Base-by-base conservation (phyloP, 305 asterid genomes). In the Ilex paraguariensis region DNA sequence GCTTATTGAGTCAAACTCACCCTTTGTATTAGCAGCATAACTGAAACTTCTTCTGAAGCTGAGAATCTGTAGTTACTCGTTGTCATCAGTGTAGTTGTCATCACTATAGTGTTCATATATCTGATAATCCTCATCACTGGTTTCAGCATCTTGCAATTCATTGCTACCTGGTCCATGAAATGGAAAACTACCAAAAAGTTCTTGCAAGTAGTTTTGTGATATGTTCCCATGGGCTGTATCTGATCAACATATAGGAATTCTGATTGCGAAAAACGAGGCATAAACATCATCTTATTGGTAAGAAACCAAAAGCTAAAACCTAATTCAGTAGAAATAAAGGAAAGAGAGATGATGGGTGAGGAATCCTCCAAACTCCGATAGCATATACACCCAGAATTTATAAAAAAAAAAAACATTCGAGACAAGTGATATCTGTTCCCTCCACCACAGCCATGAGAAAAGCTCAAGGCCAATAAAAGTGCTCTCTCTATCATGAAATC, bases 151-250 rank as follows among this genome's bases (percentile, higher is more conserved):
- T 62, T 36, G 71, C 77, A 66, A 57, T 58, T 70, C 87, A 68
- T 73, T 72, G 48, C 62, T 78, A 40, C 70, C 82, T 31, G 45
- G 75, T 60, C 76, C 81, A 44, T 76, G 80, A 33, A 75, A 76
- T 15, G 96, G 91, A 54, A 85, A 92, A 73, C 88, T 79, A 21
- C 85, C 93, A 72, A 92, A 92, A 32, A 92, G 98, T 54, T 85
- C 91, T 69, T 87, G 98, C 56, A 92, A 87, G 75, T 83, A 85
- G 72, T 72, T 84, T 70, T 80, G 81, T 2, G 97, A 89, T 66
- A 85, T 59, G 61, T 79, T 87, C 66, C 81, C 96, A 28, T 78
- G 74, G 69, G 80, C 87, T 57, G 70, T 78, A 66, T 84, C 92
- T 83, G 64, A 60, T 49, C 56, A 14, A 69, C 55, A 79, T 75